A percentile compares a stretch with the other conserved stretches of the same genome.
Conservation (phyloP, 163 green algal genomes). For the Chloromonas sp. region DNA sequence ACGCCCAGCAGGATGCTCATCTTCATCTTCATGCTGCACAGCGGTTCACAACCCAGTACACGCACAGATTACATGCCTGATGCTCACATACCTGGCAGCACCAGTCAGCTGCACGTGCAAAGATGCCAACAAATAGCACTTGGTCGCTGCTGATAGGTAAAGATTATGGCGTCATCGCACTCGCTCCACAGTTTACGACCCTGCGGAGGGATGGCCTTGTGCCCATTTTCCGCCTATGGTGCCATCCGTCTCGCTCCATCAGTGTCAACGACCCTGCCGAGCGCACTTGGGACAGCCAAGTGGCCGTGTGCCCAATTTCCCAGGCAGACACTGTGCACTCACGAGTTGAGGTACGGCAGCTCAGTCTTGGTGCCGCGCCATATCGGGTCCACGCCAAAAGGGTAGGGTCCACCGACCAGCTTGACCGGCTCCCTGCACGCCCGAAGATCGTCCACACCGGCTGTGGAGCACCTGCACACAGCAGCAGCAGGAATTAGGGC, state of each 20-base stretch:
- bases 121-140: not conserved
- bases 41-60: not conserved
- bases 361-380: constrained; percentile 91
- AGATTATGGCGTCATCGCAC: not conserved
- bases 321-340: not conserved
- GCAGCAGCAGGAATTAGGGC: not conserved
- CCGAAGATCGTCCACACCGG: not conserved
- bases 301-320: not conserved
- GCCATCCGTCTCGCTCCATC: not conserved
- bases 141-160: not conserved
- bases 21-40: constrained; percentile 97
- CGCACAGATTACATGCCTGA: not conserved
- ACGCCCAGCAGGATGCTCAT: constrained; percentile 97
- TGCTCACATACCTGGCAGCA: not conserved
- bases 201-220: not conserved
- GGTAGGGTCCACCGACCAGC: constrained; percentile 43
- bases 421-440: not conserved
- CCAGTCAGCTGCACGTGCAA: not conserved
- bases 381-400: constrained; percentile 90
- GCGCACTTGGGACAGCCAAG: not conserved
- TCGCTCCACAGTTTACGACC: not conserved
- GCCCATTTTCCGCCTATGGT: not conserved
- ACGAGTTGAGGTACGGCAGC: constrained; percentile 9
- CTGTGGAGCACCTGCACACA: not conserved
- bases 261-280: not conserved